Evolutionary conservation across 2,329 filamentous ascomycete species (phyloP).

Genomic region (Chaetothyriales sp.): DNA sequence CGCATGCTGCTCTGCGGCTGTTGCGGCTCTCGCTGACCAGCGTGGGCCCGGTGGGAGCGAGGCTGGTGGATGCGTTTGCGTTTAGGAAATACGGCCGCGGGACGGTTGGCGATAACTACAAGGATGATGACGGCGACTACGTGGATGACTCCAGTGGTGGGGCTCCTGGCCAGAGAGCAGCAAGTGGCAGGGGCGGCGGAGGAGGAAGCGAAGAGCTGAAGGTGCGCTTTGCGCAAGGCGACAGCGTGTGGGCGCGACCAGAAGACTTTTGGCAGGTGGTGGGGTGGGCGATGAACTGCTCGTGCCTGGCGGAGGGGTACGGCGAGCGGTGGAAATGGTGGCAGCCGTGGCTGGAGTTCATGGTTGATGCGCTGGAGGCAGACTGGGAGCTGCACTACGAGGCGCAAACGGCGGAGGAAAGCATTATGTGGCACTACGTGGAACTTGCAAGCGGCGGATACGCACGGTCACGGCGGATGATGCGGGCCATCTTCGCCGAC

Average conservation of each 20-base stretch:
- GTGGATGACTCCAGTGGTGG: constrained; percentile 22
- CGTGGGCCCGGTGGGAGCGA: constrained; percentile 57
- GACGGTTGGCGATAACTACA: neutral
- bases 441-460: constrained; percentile 19
- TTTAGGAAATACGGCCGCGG: constrained; percentile 36
- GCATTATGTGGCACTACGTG: constrained; percentile 33
- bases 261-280: constrained; percentile 80
- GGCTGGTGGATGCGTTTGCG: constrained; percentile 56
- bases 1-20: constrained; percentile 55
- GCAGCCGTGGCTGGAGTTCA: constrained; percentile 64
- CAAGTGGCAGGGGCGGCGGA: neutral
- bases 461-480: constrained; percentile 28
- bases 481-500: constrained; percentile 36
- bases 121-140: constrained; percentile 22
- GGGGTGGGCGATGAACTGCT: constrained; percentile 91
- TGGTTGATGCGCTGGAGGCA: constrained; percentile 37
- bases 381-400: constrained; percentile 26
- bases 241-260: constrained; percentile 59
- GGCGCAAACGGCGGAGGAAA: constrained; percentile 22
- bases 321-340: constrained; percentile 63
- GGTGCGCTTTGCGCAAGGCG: constrained; percentile 47
- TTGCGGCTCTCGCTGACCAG: constrained; percentile 53
- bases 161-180: neutral
- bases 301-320: constrained; percentile 39
- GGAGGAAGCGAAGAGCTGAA: constrained; percentile 34